A percentile compares a stretch with the other conserved stretches of the same genome.
Conservation (phyloP, 2,329 filamentous ascomycete genomes). For the Rhynchosporium agropyri region DNA sequence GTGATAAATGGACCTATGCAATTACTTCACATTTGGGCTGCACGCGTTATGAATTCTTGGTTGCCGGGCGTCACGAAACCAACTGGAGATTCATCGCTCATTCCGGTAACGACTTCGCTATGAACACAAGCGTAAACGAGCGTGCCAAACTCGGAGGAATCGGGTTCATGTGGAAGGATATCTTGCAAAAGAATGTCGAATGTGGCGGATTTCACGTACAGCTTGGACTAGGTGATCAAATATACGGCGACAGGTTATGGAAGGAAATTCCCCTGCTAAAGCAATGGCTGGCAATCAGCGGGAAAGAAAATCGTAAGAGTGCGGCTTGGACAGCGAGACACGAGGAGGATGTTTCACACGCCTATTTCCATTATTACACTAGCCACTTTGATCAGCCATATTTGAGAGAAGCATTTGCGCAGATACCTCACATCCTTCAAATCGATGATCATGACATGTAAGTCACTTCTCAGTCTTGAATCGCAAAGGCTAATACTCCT, state of each 20-base stretch:
- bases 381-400: conserved; percentile 98
- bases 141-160: conserved; percentile 83
- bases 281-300: conserved; percentile 92
- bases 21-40: conserved; percentile 96
- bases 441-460: conserved; percentile 98
- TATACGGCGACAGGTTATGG: conserved; percentile 94
- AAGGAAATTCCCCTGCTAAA: conserved; percentile 91
- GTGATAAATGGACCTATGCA: conserved; percentile 94
- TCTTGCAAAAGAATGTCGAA: conserved; percentile 94
- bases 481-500: conserved; percentile 15
- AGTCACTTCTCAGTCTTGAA: conserved; percentile 47
- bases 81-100: conserved; percentile 97
- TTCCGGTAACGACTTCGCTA: conserved; percentile 92
- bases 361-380: conserved; percentile 98
- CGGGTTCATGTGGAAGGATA: conserved; percentile 98
- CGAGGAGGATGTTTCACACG: conserved; percentile 92
- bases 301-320: conserved; percentile 89
- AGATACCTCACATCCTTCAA: conserved; percentile 91
- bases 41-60: conserved; percentile 96
- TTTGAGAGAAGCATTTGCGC: conserved; percentile 90
- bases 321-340: conserved; percentile 91
- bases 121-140: conserved; percentile 84
- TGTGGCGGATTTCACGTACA: conserved; percentile 96
- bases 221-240: conserved; percentile 88
- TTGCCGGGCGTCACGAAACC: conserved; percentile 85